Base-by-base conservation (phyloP, 2,329 filamentous ascomycete genomes). In the Penicillium brevicompactum region DNA sequence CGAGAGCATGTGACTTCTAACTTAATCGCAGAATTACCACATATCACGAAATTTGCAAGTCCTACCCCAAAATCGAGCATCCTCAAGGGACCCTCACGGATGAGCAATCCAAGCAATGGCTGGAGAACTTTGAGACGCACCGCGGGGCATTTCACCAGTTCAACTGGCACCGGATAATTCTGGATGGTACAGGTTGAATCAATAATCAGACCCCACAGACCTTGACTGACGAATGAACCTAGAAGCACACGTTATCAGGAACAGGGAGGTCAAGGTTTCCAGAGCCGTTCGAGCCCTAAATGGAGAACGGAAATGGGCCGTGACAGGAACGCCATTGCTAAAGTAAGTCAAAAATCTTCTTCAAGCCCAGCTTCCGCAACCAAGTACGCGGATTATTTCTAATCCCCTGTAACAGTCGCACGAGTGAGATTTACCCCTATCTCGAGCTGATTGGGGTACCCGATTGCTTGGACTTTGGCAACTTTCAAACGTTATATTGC, bases 181-280 rank as follows among this genome's bases (percentile, higher is more conserved):
- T 77, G 6, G 74, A 77, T 34, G 75, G 74, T 70, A 63, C 34
- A 5, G 5, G n/a, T 37, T 51, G 66, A 41, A 27, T 11, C 13
- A 14, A 46, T 8, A 4, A 1, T 30, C 2, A 13, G 38, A 18
- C 5, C 1, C 16, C 21, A 13, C 7, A 2, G 4, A 34, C 11
- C 1, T 7, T 10, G 8, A 9, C 2, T 24, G 4, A 37, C 30
- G 24, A 37, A 50, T 30, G 42, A 21, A 43, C 13, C 16, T 37
- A 71, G 69, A 74, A 53, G 70, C 64, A 1, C 72, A 76, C 37
- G 46, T 59, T 3, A 77, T 77, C 54, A 75, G 74, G 24, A 76
- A 75, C 38, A 65, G 61, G 16, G 34, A 55, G 2, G 67, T 69
- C 2, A 68, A 66, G n/a, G 69, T 64, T 2, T 76, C 72, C 1